These are phyloP conservation scores for Penicillium capsulatum DNA, from an alignment of 2,329 filamentous ascomycete genomes.

Conservation along the genomic window DNA sequence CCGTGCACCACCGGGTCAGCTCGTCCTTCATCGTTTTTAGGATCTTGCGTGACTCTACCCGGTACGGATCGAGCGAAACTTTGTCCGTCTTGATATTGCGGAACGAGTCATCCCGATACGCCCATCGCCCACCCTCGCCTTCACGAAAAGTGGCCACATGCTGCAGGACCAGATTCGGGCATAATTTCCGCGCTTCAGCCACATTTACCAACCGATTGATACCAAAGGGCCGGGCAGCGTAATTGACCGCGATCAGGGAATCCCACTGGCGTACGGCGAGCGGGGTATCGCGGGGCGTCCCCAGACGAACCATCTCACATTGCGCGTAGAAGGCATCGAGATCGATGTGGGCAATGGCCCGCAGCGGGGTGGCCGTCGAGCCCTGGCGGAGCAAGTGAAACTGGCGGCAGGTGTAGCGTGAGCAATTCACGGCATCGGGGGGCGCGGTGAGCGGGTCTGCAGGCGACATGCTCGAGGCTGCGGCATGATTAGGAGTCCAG, in stretches of 20 bases:
- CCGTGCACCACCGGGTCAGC: constrained; percentile 50
- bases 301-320: constrained; percentile 86
- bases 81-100: constrained; percentile 82
- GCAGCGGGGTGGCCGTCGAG: constrained; percentile 68
- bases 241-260: constrained; percentile 93
- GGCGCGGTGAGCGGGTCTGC: constrained; percentile 23
- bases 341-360: constrained; percentile 86
- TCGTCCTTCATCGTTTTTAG: constrained; percentile 70
- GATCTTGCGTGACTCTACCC: constrained; percentile 78
- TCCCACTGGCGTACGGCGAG: constrained; percentile 96
- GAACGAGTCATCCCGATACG: constrained; percentile 76
- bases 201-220: constrained; percentile 75
- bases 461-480: constrained; percentile 51
- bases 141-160: constrained; percentile 95
- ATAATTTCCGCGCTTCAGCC: constrained; percentile 78
- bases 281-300: constrained; percentile 67
- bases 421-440: constrained; percentile 42
- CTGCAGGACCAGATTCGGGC: constrained; percentile 77
- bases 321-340: constrained; percentile 97
- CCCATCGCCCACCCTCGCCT: constrained; percentile 79
- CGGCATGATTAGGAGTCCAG: constrained; percentile 17
- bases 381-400: constrained; percentile 70
- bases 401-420: constrained; percentile 80
- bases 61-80: constrained; percentile 89
- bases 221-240: constrained; percentile 76